phyloP scores from a whole-genome alignment of 2,329 filamentous ascomycete species.

The Stagonosporopsis rhizophila region DNA sequence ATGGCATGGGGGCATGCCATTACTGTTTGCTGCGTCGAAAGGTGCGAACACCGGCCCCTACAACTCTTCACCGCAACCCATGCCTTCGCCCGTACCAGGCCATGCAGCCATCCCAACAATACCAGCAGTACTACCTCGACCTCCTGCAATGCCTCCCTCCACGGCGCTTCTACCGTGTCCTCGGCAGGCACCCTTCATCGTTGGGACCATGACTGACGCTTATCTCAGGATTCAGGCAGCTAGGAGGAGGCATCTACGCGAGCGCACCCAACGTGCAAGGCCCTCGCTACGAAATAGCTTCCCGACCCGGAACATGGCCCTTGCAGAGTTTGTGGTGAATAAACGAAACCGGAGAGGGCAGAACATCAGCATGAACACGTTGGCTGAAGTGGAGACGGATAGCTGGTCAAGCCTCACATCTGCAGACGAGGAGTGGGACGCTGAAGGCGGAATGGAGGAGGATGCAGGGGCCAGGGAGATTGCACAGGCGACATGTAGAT shows the following conservation, averaged over 20 bases:
- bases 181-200: neutral
- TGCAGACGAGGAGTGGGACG: neutral
- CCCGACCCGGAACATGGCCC: slow-evolving; percentile 4
- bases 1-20: neutral
- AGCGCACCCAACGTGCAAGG: neutral
- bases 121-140: neutral
- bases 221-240: slow-evolving; percentile 10
- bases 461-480: neutral
- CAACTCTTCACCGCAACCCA: neutral
- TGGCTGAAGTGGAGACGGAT: neutral
- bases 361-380: neutral
- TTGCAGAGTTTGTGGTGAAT: slow-evolving; percentile 7
- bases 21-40: neutral
- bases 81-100: neutral
- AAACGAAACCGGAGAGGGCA: neutral
- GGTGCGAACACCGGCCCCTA: neutral
- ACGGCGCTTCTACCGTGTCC: neutral
- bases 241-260: neutral
- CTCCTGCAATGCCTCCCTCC: neutral
- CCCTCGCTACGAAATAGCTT: neutral
- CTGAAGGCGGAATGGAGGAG: neutral
- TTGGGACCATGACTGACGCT: slow-evolving; percentile 9
- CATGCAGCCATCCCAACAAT: neutral
- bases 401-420: neutral
- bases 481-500: neutral